Base-by-base conservation (phyloP, 2,329 filamentous ascomycete genomes). In the Aspergillus tamarii region DNA sequence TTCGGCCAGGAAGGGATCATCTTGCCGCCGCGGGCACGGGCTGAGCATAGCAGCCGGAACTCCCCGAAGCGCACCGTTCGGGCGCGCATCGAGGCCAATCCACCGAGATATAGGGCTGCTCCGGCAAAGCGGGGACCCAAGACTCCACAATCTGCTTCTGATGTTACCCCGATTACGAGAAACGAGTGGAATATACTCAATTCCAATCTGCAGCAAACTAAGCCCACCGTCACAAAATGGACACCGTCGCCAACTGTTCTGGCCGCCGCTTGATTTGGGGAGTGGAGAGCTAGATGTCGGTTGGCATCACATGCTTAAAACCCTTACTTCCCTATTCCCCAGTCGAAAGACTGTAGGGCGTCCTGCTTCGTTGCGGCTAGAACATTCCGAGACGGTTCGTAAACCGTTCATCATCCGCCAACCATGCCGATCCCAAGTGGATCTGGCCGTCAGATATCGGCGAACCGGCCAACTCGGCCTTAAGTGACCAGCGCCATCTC, bases 101-200 rank as follows among this genome's bases (percentile, higher is more conserved):
- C 69, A 10, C 63, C 75, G 19, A 67, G 66, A 54, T 61, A 63
- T 52, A 59, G 61, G 23, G 58, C 62, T 56, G 32, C 66, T 26
- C 65, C 69, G 16, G 34, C 63, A 19, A 71, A 69, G 48, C 73
- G 73, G 9, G 77, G 75, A 0, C 77, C 78, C 4, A 78, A 78
- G 64, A 81, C 78, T 1, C 79, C 79, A 3, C 66, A 78, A 56
- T 79, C 77, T 5, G 78, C 78, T 0, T 80, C 79, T 2, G 79
- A 81, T 67, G 78, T 80, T 19, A 80, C 78, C 1, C 79, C 79
- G 1, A 80, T 80, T 60, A 81, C 79, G 2, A 69, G 74, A 16
- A 78, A 76, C 43, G 79, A 81, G 64, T 81, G 79, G 79, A 79
- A 80, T 58, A 70, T 80, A 32, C 69, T 81, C 23, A 70, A 69